A percentile compares a stretch with the other conserved stretches of the same genome.
phyloP scores from a whole-genome alignment of 148 eudicot species.

The Camellia granthamiana region DNA sequence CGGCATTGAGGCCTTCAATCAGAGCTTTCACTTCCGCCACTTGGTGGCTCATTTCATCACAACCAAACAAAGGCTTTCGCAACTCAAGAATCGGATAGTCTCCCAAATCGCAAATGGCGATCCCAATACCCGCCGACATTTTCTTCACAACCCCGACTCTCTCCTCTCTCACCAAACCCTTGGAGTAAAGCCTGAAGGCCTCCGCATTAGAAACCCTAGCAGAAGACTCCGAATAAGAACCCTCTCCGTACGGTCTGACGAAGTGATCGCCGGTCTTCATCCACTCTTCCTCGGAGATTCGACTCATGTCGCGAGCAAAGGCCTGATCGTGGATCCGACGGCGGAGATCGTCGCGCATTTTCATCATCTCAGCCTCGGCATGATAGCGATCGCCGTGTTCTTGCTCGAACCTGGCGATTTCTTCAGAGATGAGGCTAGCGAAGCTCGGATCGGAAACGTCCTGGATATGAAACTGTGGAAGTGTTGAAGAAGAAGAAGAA shows the following conservation, averaged over 20 bases:
- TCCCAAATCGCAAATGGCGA: slow-evolving; percentile 50
- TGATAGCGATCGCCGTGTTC: slow-evolving; percentile 29
- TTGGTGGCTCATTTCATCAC: slow-evolving; percentile 15
- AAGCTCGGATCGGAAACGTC: neutral
- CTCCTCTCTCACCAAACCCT: slow-evolving; percentile 55
- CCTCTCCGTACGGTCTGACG: slow-evolving; percentile 42
- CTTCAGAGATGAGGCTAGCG: neutral
- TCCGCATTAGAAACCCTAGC: neutral
- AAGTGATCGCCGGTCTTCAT: slow-evolving; percentile 30
- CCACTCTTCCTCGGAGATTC: slow-evolving; percentile 47
- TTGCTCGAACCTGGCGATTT: slow-evolving; percentile 23
- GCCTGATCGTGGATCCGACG: slow-evolving; percentile 48
- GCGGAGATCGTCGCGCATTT: slow-evolving; percentile 26
- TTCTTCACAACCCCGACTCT: slow-evolving; percentile 18
- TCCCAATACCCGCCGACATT: slow-evolving; percentile 40
- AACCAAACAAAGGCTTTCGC: slow-evolving; percentile 38
- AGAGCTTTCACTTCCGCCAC: slow-evolving; percentile 50
- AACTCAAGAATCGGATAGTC: slow-evolving; percentile 44
- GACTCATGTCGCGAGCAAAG: slow-evolving; percentile 38
- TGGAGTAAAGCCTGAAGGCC: slow-evolving; percentile 46
- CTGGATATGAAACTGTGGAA: neutral
- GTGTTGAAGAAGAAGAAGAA: slow-evolving; percentile 28
- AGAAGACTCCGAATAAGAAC: slow-evolving; percentile 7
- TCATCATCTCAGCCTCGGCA: slow-evolving; percentile 23
- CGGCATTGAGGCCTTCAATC: slow-evolving; percentile 56